Percentiles rank a stretch among this genome's conserved stretches.
Conservation (phyloP, 345 rosid species). For the Linum usitatissimum region DNA sequence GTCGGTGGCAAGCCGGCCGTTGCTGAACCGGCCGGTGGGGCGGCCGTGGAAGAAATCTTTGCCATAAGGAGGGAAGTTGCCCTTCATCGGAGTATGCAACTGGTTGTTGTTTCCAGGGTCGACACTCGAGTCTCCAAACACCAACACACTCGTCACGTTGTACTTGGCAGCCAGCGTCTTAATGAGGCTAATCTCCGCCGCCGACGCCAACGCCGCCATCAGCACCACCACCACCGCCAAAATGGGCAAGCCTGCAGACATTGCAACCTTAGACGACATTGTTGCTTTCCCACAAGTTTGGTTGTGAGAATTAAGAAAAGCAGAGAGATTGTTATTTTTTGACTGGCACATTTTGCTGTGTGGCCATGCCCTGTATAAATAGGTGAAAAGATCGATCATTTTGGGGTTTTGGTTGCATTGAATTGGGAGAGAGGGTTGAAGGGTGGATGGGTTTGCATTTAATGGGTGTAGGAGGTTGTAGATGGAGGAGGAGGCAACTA, state of each 20-base stretch:
- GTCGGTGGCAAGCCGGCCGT: conserved; percentile 71
- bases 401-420: too few relatives aligned
- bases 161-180: conserved; percentile 32
- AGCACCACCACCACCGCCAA: conserved; percentile 9
- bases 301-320: too few relatives aligned
- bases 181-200: conserved; percentile 21
- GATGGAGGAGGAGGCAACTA: too few relatives aligned
- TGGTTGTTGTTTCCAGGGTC: conserved; percentile 72
- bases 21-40: conserved; percentile 53
- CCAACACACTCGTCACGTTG: conserved; percentile 52
- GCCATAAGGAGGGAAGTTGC: conserved; percentile 67
- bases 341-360: too few relatives aligned
- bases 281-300: too few relatives aligned
- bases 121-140: conserved; percentile 84
- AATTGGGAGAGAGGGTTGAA: too few relatives aligned
- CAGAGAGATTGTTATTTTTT: too few relatives aligned
- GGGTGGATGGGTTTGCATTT: too few relatives aligned
- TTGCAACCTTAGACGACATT: neutral
- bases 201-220: conserved; percentile 14
- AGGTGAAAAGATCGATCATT: too few relatives aligned
- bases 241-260: neutral
- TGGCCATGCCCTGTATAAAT: too few relatives aligned
- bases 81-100: conserved; percentile 35
- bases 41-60: conserved; percentile 42
- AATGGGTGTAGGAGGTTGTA: too few relatives aligned